Percentiles rank a stretch among this genome's conserved stretches.
phyloP scores from a whole-genome alignment of 768 basidiomycete genomes.

The Kwoniella mangroviensis region DNA sequence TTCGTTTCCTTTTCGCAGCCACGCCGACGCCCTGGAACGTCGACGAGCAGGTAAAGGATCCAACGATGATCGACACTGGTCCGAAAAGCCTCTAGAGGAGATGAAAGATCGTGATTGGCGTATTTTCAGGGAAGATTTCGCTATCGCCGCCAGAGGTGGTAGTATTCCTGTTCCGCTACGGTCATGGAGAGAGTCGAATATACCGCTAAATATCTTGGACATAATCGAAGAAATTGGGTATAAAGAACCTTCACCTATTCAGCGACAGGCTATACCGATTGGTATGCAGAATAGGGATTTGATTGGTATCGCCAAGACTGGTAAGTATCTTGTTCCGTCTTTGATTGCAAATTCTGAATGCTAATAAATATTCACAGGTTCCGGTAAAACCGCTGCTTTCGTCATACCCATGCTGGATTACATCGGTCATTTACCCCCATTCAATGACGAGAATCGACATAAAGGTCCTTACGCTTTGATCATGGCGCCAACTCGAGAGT shows the following conservation, averaged over 20 bases:
- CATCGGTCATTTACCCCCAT: constrained; percentile 80
- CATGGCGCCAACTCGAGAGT: constrained; percentile 93
- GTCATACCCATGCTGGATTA: constrained; percentile 98
- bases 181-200: constrained; percentile 85
- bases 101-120: constrained; percentile 99
- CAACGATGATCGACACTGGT: constrained; percentile 95
- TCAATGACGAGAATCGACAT: constrained; percentile 91
- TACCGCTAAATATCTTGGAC: constrained; percentile 76
- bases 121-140: constrained; percentile 98
- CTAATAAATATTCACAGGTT: constrained; percentile 65
- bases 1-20: constrained; percentile 58
- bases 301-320: constrained; percentile 98
- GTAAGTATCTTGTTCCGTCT: constrained; percentile 60
- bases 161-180: constrained; percentile 90
- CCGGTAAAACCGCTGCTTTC: constrained; percentile 97
- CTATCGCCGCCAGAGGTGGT: constrained; percentile 92
- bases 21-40: constrained; percentile 82
- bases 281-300: constrained; percentile 94
- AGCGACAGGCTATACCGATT: constrained; percentile 98
- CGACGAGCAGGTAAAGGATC: constrained; percentile 78
- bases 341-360: too few relatives aligned
- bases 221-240: constrained; percentile 92
- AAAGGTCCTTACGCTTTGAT: constrained; percentile 92
- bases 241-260: constrained; percentile 95
- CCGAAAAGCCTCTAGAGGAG: constrained; percentile 85